Evolutionary conservation across 2,329 filamentous ascomycete species (phyloP), one percentile per base, ranked within the genome.

Genomic region (Saccharata proteae): DNA sequence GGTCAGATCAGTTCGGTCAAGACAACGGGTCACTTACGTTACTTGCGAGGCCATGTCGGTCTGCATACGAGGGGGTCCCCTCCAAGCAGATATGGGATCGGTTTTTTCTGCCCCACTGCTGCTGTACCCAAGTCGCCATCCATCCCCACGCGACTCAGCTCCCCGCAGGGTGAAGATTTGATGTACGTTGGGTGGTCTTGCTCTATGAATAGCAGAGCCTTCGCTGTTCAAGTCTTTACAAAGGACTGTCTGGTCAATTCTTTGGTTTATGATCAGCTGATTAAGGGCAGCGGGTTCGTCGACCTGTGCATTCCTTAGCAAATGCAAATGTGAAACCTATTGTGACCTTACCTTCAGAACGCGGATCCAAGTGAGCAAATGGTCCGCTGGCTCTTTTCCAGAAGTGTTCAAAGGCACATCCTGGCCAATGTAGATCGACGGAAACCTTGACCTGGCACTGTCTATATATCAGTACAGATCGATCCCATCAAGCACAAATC

Each of bases 161-260:
- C 4, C 68, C 68, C 36, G 62, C 38, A 78, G 68, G 33, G 74
- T 71, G 37, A 90, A 73, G 43, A 81, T 88, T 35, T 74, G 70
- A 32, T 64, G 70, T 8, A 88, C 81, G 40, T 93, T 88, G 10
- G 57, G 65, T 1, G 77, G 74, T n/a, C 61, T 62, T 23, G 59
- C 20, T 22, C 10, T 15, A 12, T n/a, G 23, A 5, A 37, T 24
- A 6, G 41, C 59, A 14, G 62, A 65, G n/a, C n/a, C n/a, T n/a
- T n/a, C n/a, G n/a, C n/a, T n/a, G n/a, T 65, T 54, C 16, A 80
- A 65, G 17, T 77, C 64, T 34, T 75, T 64, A 32, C 94, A 74
- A 1, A 98, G 64, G 5, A 93, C 71, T 6, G 78, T 74, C 52
- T 94, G 86, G 39, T 98, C 90, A 31, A 94, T 83, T 5, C 62